phyloP scores from a whole-genome alignment of 2,329 filamentous ascomycete genomes.

The Aureobasidium pullulans region DNA sequence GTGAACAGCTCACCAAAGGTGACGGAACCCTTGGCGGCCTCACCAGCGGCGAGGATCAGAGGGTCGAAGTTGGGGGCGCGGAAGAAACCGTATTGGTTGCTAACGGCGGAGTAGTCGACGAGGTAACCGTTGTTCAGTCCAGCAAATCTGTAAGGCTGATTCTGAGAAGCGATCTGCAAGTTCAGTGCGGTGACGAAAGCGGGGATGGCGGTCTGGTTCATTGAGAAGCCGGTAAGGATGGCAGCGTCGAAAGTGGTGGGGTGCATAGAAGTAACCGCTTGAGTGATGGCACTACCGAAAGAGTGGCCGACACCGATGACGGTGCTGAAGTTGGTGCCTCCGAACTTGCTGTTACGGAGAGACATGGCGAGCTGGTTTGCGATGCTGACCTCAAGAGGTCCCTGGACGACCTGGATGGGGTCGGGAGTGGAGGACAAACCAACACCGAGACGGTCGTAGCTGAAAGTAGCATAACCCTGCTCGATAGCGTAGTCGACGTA shows the following conservation, averaged over 20 bases:
- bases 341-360: constrained; percentile 26
- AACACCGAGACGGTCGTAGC: constrained; percentile 36
- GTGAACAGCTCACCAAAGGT: constrained; percentile 28
- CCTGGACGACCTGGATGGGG: constrained; percentile 32
- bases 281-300: constrained; percentile 31
- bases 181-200: constrained; percentile 23
- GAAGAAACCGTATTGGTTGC: constrained; percentile 28
- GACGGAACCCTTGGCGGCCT: constrained; percentile 24
- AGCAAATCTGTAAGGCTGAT: constrained; percentile 25
- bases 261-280: constrained; percentile 46
- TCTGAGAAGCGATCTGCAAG: constrained; percentile 24
- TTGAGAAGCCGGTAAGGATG: constrained; percentile 32
- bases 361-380: constrained; percentile 27
- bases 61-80: constrained; percentile 25
- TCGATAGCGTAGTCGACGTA: constrained; percentile 35
- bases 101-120: constrained; percentile 19
- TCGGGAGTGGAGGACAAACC: constrained; percentile 33
- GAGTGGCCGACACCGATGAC: constrained; percentile 36
- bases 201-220: constrained; percentile 20
- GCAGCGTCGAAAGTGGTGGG: constrained; percentile 43
- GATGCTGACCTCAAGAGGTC: constrained; percentile 31
- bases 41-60: constrained; percentile 20
- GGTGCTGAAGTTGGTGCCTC: constrained; percentile 24
- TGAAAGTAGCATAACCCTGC: constrained; percentile 33
- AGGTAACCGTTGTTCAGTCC: constrained; percentile 24